Evolutionary conservation across 2,329 filamentous ascomycete species (phyloP), one percentile per base, ranked within the genome.

Genomic region (Cucurbitaria berberidis): DNA sequence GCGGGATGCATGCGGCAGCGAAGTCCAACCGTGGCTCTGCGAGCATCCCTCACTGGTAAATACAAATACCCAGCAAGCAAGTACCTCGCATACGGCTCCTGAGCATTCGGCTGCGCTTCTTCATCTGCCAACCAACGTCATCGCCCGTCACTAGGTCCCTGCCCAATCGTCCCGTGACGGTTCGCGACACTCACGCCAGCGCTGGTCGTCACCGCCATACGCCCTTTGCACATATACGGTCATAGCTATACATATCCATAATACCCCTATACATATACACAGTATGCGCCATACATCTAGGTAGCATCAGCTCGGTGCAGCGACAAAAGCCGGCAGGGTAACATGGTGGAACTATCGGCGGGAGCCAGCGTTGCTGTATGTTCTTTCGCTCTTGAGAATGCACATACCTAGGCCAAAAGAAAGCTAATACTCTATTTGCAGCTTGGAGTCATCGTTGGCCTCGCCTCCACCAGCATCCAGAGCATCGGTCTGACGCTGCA

Each of bases 401-500:
- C 24, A 29, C 11, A 16, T 34, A n/a, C 13, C 18, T 13, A 24
- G 10, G 7, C 13, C 13, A 9, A 39, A 3, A 22, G 36, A 32
- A 42, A 36, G 45, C 53, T 63, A 49, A 58, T 47, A 40, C 19
- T 49, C 30, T 38, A 11, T 29, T 6, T 32, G 47, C 71, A 96
- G 91, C 84, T 98, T 71, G 95, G 95, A 70, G 92, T 99, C 72
- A 78, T 97, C 60, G 93, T 97, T 72, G 95, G 95, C 66, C 84
- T 99, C 61, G 75, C 97, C 65, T 98, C 93, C 53, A 97, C 95
- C 55, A 95, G 92, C 74, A 86, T 98, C 21, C 95, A 99, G 76
- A 96, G 93, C 74, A 82, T 99, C 67, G 95, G 95, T 63, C 84
- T 99, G 61, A 99, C 95, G 27, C 84, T 99, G 22, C 95, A 99